phyloP scores from a whole-genome alignment of 1,284 basidiomycete genomes.

The Ustilago tritici region DNA sequence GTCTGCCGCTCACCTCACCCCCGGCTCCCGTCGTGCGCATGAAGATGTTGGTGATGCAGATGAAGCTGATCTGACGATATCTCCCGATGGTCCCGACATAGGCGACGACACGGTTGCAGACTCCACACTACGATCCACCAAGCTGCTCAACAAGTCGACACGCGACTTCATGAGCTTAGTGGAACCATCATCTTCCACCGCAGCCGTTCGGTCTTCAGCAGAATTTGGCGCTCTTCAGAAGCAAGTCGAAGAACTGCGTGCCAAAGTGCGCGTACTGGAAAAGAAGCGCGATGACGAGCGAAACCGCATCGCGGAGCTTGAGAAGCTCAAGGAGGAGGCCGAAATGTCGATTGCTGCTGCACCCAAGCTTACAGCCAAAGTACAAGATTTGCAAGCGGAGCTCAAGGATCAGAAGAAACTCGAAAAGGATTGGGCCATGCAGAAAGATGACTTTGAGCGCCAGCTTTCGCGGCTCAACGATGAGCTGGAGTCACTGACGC shows the following conservation, averaged over 20 bases:
- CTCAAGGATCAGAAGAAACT: constrained; percentile 58
- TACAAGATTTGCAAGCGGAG: constrained; percentile 58
- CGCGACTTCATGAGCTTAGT: constrained; percentile 58
- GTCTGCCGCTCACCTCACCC: not conserved
- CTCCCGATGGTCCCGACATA: constrained; percentile 3
- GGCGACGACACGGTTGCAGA: constrained; percentile 5
- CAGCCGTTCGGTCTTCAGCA: constrained; percentile 25
- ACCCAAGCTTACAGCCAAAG: constrained; percentile 76
- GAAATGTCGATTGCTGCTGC: constrained; percentile 82
- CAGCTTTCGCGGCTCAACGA: constrained; percentile 81
- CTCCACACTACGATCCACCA: constrained; percentile 30
- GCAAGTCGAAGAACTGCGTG: constrained; percentile 77
- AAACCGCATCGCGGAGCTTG: constrained; percentile 84
- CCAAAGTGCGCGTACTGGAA: constrained; percentile 86
- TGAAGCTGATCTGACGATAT: constrained; percentile 42
- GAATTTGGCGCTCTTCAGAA: constrained; percentile 52
- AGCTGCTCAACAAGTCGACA: constrained; percentile 41
- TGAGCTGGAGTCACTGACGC: constrained; percentile 90
- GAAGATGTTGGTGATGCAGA: constrained; percentile 21
- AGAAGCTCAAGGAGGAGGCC: constrained; percentile 83
- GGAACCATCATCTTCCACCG: constrained; percentile 28
- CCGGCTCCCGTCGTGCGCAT: not conserved
- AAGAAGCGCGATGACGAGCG: constrained; percentile 86
- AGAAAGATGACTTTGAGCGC: constrained; percentile 56
- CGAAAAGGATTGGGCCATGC: constrained; percentile 59